phyloP scores from a whole-genome alignment of 371 early-diverging fungal species.

The Dichotomocladium elegans region DNA sequence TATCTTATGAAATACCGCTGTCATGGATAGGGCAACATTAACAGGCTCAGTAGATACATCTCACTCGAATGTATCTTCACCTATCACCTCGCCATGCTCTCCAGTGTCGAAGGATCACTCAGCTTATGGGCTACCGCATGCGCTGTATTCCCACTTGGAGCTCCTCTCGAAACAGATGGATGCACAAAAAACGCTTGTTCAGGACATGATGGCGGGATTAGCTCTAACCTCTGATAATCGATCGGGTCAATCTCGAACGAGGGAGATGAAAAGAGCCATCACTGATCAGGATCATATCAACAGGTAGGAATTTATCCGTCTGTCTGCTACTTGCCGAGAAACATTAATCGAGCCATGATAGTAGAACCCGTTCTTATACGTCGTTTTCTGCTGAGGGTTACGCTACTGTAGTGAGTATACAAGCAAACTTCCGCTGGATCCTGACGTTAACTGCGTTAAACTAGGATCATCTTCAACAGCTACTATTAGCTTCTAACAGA shows the following conservation, averaged over 20 bases:
- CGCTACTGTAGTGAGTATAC: background rate
- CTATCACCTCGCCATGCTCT: slow-evolving; percentile 19
- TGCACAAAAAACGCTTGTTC: slow-evolving; percentile 25
- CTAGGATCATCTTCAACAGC: slow-evolving; percentile 34
- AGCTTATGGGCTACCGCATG: background rate
- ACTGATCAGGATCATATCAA: background rate
- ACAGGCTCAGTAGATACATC: background rate
- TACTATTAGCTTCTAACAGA: slow-evolving; percentile 31
- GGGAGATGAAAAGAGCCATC: background rate
- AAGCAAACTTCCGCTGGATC: background rate
- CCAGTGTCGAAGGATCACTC: slow-evolving; percentile 29
- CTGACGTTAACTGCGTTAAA: background rate
- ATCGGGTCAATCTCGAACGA: background rate
- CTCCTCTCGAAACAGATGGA: slow-evolving; percentile 28
- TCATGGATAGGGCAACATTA: background rate
- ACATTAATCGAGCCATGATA: background rate
- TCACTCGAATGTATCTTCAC: slow-evolving; percentile 12
- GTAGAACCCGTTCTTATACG: background rate
- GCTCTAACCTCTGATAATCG: slow-evolving; percentile 2
- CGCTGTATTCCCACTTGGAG: slow-evolving; percentile 22
- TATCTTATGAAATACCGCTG: too few species aligned
- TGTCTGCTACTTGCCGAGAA: background rate
- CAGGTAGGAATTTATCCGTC: background rate
- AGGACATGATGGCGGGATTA: slow-evolving; percentile 19
- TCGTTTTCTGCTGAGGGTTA: background rate